phyloP scores from a whole-genome alignment of 2,329 filamentous ascomycete species.

The Plectosphaerella plurivora region DNA sequence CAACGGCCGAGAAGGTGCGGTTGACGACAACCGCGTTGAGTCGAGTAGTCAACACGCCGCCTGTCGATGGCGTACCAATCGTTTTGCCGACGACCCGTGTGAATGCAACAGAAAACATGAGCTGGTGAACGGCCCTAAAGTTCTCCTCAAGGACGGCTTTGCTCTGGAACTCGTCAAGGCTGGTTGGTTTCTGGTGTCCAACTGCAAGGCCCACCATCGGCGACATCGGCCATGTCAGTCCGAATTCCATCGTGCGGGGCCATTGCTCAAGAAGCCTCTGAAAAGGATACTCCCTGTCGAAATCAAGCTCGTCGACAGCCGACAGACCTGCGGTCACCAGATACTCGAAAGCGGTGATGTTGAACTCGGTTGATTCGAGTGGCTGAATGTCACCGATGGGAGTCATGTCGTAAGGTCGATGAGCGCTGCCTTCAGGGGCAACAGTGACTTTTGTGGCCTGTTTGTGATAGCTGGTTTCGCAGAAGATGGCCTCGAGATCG shows the following conservation, averaged over 20 bases:
- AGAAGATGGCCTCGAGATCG: slow-evolving; percentile 33
- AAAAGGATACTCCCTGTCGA: slow-evolving; percentile 18
- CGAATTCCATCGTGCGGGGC: slow-evolving; percentile 6
- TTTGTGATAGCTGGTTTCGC: slow-evolving; percentile 38
- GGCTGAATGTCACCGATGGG: slow-evolving; percentile 11
- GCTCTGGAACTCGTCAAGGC: slow-evolving; percentile 7
- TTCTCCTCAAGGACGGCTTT: slow-evolving; percentile 1
- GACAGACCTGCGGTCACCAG: slow-evolving; percentile 22
- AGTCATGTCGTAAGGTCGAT: too few relatives aligned
- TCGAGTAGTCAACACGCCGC: slow-evolving; percentile 7
- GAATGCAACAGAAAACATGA: slow-evolving; percentile 23
- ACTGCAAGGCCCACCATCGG: slow-evolving; percentile 29
- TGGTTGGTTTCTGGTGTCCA: slow-evolving; percentile 7
- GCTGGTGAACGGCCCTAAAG: slow-evolving; percentile 20
- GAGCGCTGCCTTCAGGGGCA: background rate
- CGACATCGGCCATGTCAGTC: slow-evolving; percentile 14
- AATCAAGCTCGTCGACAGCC: background rate
- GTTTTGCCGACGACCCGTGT: background rate
- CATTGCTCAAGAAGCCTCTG: slow-evolving; percentile 18
- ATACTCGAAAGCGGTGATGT: slow-evolving; percentile 27
- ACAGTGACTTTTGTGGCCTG: slow-evolving; percentile 38
- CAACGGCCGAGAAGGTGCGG: slow-evolving; percentile 19
- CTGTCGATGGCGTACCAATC: background rate
- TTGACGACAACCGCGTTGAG: slow-evolving; percentile 26
- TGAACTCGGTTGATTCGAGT: slow-evolving; percentile 19